Conservation (phyloP, 1,284 basidiomycete species). For the Boletus mariae region DNA sequence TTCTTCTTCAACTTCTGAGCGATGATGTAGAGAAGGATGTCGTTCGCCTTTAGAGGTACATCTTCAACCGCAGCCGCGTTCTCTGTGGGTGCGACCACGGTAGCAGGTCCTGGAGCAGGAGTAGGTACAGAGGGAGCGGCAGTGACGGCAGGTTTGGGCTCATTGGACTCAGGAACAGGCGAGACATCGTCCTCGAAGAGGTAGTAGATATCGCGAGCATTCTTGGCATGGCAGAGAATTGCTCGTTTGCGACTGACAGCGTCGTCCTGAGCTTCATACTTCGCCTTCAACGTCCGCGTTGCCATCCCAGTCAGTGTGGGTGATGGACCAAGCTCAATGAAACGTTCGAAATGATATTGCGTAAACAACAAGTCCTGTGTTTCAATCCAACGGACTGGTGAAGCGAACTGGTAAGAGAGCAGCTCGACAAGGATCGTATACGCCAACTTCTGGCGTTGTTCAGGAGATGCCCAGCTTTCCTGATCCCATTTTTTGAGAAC, state of each 20-base stretch:
- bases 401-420: slow-evolving; percentile 94
- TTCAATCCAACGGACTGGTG: slow-evolving; percentile 97
- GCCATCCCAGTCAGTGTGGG: slow-evolving; percentile 98
- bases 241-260: slow-evolving; percentile 77
- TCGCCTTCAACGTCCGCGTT: slow-evolving; percentile 89
- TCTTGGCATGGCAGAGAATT: slow-evolving; percentile 93
- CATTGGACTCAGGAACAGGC: slow-evolving; percentile 45
- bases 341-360: slow-evolving; percentile 86
- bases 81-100: slow-evolving; percentile 49
- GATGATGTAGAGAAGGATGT: slow-evolving; percentile 86
- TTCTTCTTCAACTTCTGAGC: slow-evolving; percentile 99
- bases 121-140: slow-evolving; percentile 45
- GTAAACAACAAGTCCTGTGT: slow-evolving; percentile 95
- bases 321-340: slow-evolving; percentile 95
- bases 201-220: slow-evolving; percentile 97
- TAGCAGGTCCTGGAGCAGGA: slow-evolving; percentile 42
- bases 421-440: slow-evolving; percentile 96
- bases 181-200: slow-evolving; percentile 85
- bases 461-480: slow-evolving; percentile 80
- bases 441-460: slow-evolving; percentile 88
- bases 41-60: slow-evolving; percentile 87
- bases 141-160: slow-evolving; percentile 40
- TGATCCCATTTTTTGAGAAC: slow-evolving; percentile 92
- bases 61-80: slow-evolving; percentile 81
- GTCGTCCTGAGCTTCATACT: slow-evolving; percentile 90